Conservation (phyloP, 1,284 basidiomycete species). For the Rhodotorula sp. region DNA sequence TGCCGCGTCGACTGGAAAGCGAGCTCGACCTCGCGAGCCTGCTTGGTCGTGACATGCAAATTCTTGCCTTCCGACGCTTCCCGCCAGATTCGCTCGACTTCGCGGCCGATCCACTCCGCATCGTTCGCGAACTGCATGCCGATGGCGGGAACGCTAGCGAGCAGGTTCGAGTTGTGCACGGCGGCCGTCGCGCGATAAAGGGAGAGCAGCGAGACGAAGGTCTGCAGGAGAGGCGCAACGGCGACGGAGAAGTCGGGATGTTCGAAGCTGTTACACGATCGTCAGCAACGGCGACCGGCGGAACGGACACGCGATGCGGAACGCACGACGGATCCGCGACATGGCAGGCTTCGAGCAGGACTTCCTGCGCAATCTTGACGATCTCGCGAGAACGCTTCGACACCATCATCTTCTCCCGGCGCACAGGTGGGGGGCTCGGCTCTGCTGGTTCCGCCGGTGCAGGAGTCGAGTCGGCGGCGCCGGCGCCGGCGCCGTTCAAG, state of each 20-base stretch:
- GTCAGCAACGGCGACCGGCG: background rate
- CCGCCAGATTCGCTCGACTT: constrained; percentile 51
- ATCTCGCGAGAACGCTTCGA: constrained; percentile 54
- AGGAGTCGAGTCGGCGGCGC: constrained; percentile 22
- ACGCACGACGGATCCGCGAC: constrained; percentile 42
- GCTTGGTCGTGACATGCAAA: background rate
- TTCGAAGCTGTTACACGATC: constrained; percentile 34
- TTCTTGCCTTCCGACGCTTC: constrained; percentile 2
- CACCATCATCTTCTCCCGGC: constrained; percentile 46
- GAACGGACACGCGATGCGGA: background rate
- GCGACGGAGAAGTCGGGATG: constrained; percentile 33
- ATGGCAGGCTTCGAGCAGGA: constrained; percentile 42
- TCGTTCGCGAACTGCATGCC: constrained; percentile 85
- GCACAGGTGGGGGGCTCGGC: constrained; percentile 5
- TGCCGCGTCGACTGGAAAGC: constrained; percentile 27
- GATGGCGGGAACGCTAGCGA: constrained; percentile 59
- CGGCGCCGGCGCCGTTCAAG: background rate
- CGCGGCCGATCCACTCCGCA: constrained; percentile 63
- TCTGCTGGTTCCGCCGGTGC: background rate
- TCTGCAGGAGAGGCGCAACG: constrained; percentile 53
- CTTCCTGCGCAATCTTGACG: constrained; percentile 59
- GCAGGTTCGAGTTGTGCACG: constrained; percentile 59
- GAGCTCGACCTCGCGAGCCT: constrained; percentile 20
- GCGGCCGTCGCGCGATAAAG: constrained; percentile 79
- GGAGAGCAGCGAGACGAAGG: constrained; percentile 68